A percentile compares a stretch with the other conserved stretches of the same genome.
These are phyloP conservation scores for Melaleuca quinquenervia DNA, from an alignment of 345 rosid genomes.

Conservation along the genomic window DNA sequence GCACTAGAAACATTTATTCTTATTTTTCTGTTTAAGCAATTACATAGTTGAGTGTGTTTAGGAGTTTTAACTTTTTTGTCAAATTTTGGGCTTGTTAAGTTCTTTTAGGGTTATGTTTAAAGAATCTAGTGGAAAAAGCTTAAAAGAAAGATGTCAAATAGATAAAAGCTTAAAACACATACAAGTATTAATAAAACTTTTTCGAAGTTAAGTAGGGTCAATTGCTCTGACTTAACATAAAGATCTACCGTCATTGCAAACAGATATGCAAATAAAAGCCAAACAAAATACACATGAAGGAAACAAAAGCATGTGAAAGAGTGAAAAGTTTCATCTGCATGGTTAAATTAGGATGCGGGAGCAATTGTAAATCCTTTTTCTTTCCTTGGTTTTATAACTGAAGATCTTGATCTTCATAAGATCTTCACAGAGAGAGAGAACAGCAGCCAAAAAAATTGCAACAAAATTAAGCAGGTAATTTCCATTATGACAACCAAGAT, in stretches of 20 bases:
- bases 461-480: background rate
- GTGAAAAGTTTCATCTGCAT: background rate
- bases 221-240: background rate
- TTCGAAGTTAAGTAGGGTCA: background rate
- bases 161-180: background rate
- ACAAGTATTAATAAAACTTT: background rate
- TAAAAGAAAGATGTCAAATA: background rate
- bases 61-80: background rate
- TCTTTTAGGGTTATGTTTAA: background rate
- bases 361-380: background rate
- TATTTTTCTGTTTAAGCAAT: background rate
- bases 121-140: background rate
- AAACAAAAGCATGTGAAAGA: background rate
- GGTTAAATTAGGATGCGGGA: background rate
- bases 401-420: background rate
- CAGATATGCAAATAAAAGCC: background rate
- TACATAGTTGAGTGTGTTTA: background rate
- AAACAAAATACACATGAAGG: background rate
- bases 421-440: background rate
- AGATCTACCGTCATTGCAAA: background rate
- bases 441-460: background rate
- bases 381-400: background rate
- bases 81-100: background rate
- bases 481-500: background rate
- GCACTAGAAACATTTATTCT: background rate